Evolutionary conservation across 129 eudicot species (phyloP), one percentile per base, ranked within the genome.

Genomic region (Centella asiatica): DNA sequence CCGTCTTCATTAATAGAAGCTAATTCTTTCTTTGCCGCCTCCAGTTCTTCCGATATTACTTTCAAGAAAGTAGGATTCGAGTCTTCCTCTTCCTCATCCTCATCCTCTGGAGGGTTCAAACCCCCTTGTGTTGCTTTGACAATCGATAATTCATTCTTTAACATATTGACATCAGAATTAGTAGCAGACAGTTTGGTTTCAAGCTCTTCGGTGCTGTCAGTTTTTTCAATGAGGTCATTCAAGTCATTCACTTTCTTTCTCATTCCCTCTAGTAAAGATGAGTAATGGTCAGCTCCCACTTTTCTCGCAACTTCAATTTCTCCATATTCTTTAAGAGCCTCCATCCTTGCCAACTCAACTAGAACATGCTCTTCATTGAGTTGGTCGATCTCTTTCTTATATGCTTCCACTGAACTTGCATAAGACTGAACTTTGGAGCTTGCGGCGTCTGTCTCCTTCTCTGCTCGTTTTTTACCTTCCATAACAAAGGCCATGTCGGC

Each of bases 291-390:
- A 0, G 81, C 85, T 18, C 76, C 83, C 49, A 70, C 80, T 13
- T 69, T 84, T 32, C 75, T 76, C 28, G 74, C 83, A 50, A 73
- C 73, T 76, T 92, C 86, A 44, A 92, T 82, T 32, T 72, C 84
- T 62, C 52, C 72, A 45, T 28, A 57, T 73, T 92, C 98, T 55
- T 72, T 92, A 33, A 76, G 60, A 44, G 96, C 98, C 78, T 92
- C 96, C n/a, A 92, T 77, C 44, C 83, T 65, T 48, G 96, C 96
- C 66, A 92, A 64, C 75, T 92, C 95, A 46, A 84, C 98, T 51
- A 92, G 79, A 44, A 87, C 90, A 0, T 82, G 83, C 69, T 87
- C 96, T 76, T 92, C 98, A 32, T 80, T 82, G 6, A 81, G 64
- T 33, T 81, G 85, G 22, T 92, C 94, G 29, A 87, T 77, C 71